Percentiles rank a stretch among this genome's conserved stretches.
Evolutionary conservation across 2,329 filamentous ascomycete species (phyloP).

Genomic region (Malbranchea zuffiana): DNA sequence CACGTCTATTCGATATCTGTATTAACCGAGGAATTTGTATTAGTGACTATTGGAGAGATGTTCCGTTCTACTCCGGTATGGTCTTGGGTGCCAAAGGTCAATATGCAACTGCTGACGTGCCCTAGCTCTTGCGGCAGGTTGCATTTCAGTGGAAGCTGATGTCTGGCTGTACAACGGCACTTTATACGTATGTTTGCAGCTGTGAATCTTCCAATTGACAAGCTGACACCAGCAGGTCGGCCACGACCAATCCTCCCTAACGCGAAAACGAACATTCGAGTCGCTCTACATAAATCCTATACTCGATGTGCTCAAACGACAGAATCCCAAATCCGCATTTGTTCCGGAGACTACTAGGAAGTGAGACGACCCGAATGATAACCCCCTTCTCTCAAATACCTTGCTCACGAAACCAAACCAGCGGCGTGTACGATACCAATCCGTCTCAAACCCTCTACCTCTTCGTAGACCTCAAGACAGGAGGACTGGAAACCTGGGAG

Average conservation of each 20-base stretch:
- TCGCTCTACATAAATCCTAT: slow-evolving; percentile 52
- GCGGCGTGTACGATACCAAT: slow-evolving; percentile 50
- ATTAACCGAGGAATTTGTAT: slow-evolving; percentile 19
- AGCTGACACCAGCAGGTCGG: slow-evolving; percentile 37
- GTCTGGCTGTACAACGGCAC: slow-evolving; percentile 49
- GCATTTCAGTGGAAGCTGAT: slow-evolving; percentile 49
- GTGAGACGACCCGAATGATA: slow-evolving; percentile 19
- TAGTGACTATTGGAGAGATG: slow-evolving; percentile 48
- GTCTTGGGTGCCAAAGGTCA: not conserved
- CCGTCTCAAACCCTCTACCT: slow-evolving; percentile 50
- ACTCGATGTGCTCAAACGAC: slow-evolving; percentile 42
- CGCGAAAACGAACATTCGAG: slow-evolving; percentile 42
- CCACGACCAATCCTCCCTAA: slow-evolving; percentile 45
- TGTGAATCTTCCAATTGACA: not conserved
- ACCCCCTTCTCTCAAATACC: slow-evolving; percentile 2
- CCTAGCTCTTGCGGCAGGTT: slow-evolving; percentile 45
- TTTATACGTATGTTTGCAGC: slow-evolving; percentile 37
- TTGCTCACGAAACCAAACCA: slow-evolving; percentile 14
- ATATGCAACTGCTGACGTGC: slow-evolving; percentile 16
- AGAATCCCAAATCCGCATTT: slow-evolving; percentile 47
- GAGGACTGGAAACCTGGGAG: slow-evolving; percentile 45
- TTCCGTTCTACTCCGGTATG: slow-evolving; percentile 37
- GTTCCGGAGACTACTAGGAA: slow-evolving; percentile 43
- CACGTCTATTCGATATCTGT: slow-evolving; percentile 46
- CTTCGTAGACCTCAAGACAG: slow-evolving; percentile 54